These are phyloP conservation scores for Apostasia shenzhenica DNA, from an alignment of 106 monocot genomes.

Conservation along the genomic window DNA sequence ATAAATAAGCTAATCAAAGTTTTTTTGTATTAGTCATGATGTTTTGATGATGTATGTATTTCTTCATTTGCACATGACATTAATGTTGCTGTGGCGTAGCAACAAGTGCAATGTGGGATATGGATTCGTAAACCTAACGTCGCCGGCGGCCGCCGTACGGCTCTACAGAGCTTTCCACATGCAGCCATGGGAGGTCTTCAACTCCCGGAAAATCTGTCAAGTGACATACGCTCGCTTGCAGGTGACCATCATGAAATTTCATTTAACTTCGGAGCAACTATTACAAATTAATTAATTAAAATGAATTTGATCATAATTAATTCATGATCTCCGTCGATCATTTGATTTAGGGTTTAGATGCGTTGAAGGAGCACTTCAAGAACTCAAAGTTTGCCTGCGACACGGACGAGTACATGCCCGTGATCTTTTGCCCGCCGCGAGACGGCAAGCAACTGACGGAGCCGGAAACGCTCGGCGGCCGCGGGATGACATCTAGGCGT, in stretches of 20 bases:
- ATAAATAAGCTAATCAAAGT: too few species aligned
- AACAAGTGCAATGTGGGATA: slow-evolving; percentile 99
- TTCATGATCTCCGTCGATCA: background rate
- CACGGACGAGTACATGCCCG: slow-evolving; percentile 99
- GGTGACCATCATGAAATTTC: slow-evolving; percentile 20
- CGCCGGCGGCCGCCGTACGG: slow-evolving; percentile 81
- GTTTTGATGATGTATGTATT: too few species aligned
- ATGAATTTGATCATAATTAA: background rate
- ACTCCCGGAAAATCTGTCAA: slow-evolving; percentile 97
- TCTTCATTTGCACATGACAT: too few species aligned
- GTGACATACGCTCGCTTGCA: slow-evolving; percentile 96
- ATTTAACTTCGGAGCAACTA: background rate
- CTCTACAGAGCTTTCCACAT: slow-evolving; percentile 82
- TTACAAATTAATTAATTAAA: too few species aligned
- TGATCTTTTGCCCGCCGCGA: slow-evolving; percentile 74
- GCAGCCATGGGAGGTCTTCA: slow-evolving; percentile 98
- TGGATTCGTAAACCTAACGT: slow-evolving; percentile 92
- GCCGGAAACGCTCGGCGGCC: slow-evolving; percentile 57
- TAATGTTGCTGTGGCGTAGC: slow-evolving; percentile 21
- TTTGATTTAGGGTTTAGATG: slow-evolving; percentile 82
- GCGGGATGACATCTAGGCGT: background rate
- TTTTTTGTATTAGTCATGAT: too few species aligned
- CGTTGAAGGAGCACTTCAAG: slow-evolving; percentile 88
- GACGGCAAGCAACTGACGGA: slow-evolving; percentile 69
- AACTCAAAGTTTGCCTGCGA: slow-evolving; percentile 96